phyloP scores from a whole-genome alignment of 495 filamentous ascomycete species.

The Hypoxylon trugodes region DNA sequence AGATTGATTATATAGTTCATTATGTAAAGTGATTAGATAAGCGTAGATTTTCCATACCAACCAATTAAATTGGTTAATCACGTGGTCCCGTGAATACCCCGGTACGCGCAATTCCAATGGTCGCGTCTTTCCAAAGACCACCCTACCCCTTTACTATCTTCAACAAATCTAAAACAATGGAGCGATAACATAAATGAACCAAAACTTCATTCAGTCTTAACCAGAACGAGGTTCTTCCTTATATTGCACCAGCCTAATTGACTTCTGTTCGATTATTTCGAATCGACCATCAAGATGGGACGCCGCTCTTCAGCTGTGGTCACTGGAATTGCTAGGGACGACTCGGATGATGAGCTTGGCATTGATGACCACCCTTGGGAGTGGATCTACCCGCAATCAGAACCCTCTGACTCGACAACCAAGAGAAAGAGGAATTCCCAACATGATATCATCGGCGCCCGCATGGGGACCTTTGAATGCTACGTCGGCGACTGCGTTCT shows the following conservation, averaged over 20 bases:
- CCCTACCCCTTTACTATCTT: too few relatives aligned
- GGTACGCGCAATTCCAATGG: too few relatives aligned
- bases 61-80: too few relatives aligned
- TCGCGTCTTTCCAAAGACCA: too few relatives aligned
- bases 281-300: constrained; percentile 24
- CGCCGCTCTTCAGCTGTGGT: constrained; percentile 28
- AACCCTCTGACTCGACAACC: constrained; percentile 28
- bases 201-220: too few relatives aligned
- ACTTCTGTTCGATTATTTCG: neutral
- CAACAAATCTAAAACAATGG: too few relatives aligned
- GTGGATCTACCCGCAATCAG: constrained; percentile 73
- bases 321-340: constrained; percentile 73
- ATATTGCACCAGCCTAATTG: neutral
- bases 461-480: constrained; percentile 86
- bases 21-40: too few relatives aligned
- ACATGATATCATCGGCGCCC: constrained; percentile 75
- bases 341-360: constrained; percentile 92
- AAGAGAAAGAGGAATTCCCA: constrained; percentile 50
- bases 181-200: too few relatives aligned
- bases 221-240: neutral
- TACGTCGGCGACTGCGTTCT: constrained; percentile 82
- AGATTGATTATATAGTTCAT: too few relatives aligned
- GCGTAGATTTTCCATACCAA: too few relatives aligned
- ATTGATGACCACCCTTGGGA: constrained; percentile 88
- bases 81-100: too few relatives aligned